Percentiles rank a stretch among this genome's conserved stretches.
Evolutionary conservation across 2,329 filamentous ascomycete species (phyloP).

Genomic region (Aspergillus sojae): DNA sequence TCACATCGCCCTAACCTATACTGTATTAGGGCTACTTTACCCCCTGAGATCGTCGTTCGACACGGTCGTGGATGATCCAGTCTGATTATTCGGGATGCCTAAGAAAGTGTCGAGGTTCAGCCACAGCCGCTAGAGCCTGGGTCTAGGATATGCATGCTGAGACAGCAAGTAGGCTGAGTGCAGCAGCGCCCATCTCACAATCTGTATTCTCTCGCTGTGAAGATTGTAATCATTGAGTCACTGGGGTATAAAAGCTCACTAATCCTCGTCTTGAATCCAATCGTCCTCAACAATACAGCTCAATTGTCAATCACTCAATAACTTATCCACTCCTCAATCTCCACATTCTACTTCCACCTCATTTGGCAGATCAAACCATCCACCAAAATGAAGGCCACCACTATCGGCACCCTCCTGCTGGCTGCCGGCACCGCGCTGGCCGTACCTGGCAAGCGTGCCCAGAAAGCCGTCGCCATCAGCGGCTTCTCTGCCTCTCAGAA

Average conservation of each 20-base stretch:
- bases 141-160: not conserved
- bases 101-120: not conserved
- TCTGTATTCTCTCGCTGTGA: not conserved
- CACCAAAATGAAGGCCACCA: not conserved
- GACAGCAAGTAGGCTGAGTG: not conserved
- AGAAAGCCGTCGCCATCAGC: not conserved
- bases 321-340: not conserved
- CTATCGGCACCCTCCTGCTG: not conserved
- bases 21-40: not conserved
- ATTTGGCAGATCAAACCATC: not conserved
- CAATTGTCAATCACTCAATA: not conserved
- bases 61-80: not conserved
- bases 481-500: not conserved
- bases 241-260: not conserved
- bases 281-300: not conserved
- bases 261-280: not conserved
- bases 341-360: not conserved
- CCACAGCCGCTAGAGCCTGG: not conserved
- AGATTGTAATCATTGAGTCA: not conserved
- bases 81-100: not conserved
- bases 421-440: not conserved
- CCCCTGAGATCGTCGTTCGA: not conserved
- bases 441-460: not conserved
- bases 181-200: not conserved
- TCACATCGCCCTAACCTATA: not conserved